Evolutionary conservation across 371 early-diverging fungal genomes (phyloP), one percentile per base, ranked within the genome.

Genomic region (Rhizopus delemar): DNA sequence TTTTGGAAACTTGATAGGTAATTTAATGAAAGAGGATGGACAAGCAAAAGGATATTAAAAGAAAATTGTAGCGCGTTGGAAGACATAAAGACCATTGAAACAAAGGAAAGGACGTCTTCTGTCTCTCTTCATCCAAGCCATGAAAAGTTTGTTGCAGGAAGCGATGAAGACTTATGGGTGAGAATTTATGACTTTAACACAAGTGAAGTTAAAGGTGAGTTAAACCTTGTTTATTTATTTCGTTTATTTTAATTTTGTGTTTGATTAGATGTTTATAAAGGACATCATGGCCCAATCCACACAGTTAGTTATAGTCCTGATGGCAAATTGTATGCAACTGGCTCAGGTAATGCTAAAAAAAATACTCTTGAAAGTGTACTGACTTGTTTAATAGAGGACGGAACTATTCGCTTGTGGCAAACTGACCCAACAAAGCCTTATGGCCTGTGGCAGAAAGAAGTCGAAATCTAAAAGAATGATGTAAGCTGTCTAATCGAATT

Each of bases 261-360:
- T 28, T n/a, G 3, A 12, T 5, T 46, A 62, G 92, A 91, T 65
- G 82, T 89, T 7, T 88, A 90, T 66, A 91, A 92, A 67, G 94
- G 94, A 28, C 94, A 94, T 70, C 93, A 93, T 63, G 93, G 93
- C 2, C 89, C 91, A 0, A 87, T 94, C 41, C 93, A 93, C 59
- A 89, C 90, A 48, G 90, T 90, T 34, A 89, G 90, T 59, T 92
- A 92, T 65, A 92, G 92, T 46, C 94, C 94, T 31, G 94, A 94
- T 71, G 94, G 94, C 43, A 87, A 91, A 56, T 70, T 94, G 8
- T 94, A 93, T 70, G 92, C 94, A 6, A 91, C 92, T 2, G 94
- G 93, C 35, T 91, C 91, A 41, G 83, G 83, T 82, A 75, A 50
- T 41, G 28, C 55, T 31, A 3, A 51, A 16, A 28, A 16, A 7